phyloP scores from a whole-genome alignment of 2,329 filamentous ascomycete genomes.

The Mycocentrospora acerina region DNA sequence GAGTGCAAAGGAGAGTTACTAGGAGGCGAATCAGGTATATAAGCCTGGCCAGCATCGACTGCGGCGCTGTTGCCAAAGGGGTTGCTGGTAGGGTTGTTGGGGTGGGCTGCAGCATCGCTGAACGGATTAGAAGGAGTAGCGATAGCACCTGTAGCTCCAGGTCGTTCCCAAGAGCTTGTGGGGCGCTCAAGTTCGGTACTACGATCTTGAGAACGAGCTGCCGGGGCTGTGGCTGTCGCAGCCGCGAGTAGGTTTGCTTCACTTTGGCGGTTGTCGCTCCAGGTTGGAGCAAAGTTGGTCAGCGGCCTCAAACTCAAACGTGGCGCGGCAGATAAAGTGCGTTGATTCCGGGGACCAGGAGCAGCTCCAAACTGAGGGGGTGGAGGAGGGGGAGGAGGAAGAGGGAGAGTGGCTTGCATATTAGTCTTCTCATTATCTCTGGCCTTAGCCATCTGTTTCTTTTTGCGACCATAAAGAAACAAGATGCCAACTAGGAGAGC shows the following conservation, averaged over 20 bases:
- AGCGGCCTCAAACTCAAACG: slow-evolving; percentile 81
- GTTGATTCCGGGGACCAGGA: slow-evolving; percentile 46
- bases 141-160: slow-evolving; percentile 39
- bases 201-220: slow-evolving; percentile 19
- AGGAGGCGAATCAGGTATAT: slow-evolving; percentile 28
- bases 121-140: slow-evolving; percentile 67
- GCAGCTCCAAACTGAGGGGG: slow-evolving; percentile 8
- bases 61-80: slow-evolving; percentile 52
- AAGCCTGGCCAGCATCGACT: slow-evolving; percentile 35
- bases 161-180: slow-evolving; percentile 44
- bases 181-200: slow-evolving; percentile 19
- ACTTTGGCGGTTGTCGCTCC: slow-evolving; percentile 50
- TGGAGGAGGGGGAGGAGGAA: slow-evolving; percentile 27
- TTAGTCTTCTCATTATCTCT: slow-evolving; percentile 47
- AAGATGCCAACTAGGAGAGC: slow-evolving; percentile 68
- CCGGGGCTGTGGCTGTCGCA: slow-evolving; percentile 30
- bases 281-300: slow-evolving; percentile 76
- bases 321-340: slow-evolving; percentile 63
- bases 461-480: slow-evolving; percentile 72
- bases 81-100: slow-evolving; percentile 53
- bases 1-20: slow-evolving; percentile 25
- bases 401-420: slow-evolving; percentile 29
- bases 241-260: slow-evolving; percentile 38
- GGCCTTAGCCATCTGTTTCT: slow-evolving; percentile 56
- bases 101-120: slow-evolving; percentile 46